Base-by-base conservation (phyloP, 1,139 yeast genomes). In the Geotrichum siamense region DNA sequence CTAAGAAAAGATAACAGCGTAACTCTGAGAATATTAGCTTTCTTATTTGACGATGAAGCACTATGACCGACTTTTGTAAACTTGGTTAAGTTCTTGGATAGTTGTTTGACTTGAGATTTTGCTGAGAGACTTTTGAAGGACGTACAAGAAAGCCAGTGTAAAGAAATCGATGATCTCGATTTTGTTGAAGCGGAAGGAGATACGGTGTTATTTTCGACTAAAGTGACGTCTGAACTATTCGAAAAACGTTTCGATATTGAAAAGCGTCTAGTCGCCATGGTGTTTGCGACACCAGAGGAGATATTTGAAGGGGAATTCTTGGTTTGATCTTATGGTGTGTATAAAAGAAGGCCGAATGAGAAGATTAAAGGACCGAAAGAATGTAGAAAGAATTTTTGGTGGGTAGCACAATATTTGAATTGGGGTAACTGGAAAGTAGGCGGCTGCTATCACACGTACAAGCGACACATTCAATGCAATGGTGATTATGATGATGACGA, bases 1-100 rank as follows among this genome's bases (percentile, higher is more conserved):
- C 89, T 62, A 23, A 85, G 64, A 55, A 79, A 81, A 3, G 87
- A 82, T 20, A 85, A 64, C n/a, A 85, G 64, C 1, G 78, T 66
- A 1, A 84, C 68, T 22, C 95, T 67, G 20, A 85, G 65, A 13
- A 79, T 70, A 58, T 84, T 85, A 8, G 91, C 75, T 55, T 78
- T 78, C 26, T 72, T 61, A 1, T 19, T 33, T 21, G 27, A 21
- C n/a, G 37, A 20, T 21, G 37, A 20, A 3, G 37, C 6, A 16
- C n/a, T 31, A 15, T 10, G 12, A 16, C 21, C 5, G n/a, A 30
- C 21, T 22, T 33, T 33, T 9, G 9, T 33, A 16, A 33, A 33
- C n/a, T 33, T 33, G 8, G 13, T 9, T 9, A 33, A 16, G 27
- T 33, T 19, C 21, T 22, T 33, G 13, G 37, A 19, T n/a, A 30